Base-by-base conservation (phyloP, 1,139 yeast genomes). In the Protomyces arabidopsidicola region DNA sequence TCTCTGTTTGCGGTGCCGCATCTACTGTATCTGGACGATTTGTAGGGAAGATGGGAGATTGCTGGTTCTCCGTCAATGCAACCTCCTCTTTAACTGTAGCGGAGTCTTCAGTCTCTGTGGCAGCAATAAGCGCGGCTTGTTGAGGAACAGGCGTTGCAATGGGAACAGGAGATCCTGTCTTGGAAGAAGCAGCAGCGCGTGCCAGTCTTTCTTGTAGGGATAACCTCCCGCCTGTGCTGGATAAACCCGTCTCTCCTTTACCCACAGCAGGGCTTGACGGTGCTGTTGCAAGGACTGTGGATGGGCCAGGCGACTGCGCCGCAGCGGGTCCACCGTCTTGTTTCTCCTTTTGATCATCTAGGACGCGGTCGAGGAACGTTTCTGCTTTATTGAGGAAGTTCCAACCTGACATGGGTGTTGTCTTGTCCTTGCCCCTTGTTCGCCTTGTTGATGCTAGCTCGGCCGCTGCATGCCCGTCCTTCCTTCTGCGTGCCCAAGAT, bases 351-450 rank as follows among this genome's bases (percentile, higher is more conserved):
- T 14, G 22, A n/a, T 58, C 62, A n/a, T 58, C 62, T 3, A 58
- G 62, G 9, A 58, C 62, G 20, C 62, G 27, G 34, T 58, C 62
- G 39, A 58, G 56, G 20, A 58, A 52, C 3, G 56, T 55, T 42
- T 58, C 62, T 12, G 62, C 62, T 45, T 58, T 58, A 18, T 55
- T 51, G 14, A 58, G 52, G 56, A 58, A 58, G 31, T 35, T 38
- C 62, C 62, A 58, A 3, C 56, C 62, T 9, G 56, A 51, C 62
- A 58, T 58, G 48, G 16, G 9, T n/a, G 42, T 0, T n/a, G 14
- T 12, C 42, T 36, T n/a, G 42, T 3, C 16, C 42, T 14, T 36
- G 42, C 42, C 42, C 42, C 1, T 36, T 36, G 14, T 36, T 36
- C 42, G 42, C 42, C 42, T 36, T 9, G 5, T 12, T 12, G 42